Percentiles rank a stretch among this genome's conserved stretches.
Conservation (phyloP, 345 rosid genomes). For the Hibiscus tridactylites region DNA sequence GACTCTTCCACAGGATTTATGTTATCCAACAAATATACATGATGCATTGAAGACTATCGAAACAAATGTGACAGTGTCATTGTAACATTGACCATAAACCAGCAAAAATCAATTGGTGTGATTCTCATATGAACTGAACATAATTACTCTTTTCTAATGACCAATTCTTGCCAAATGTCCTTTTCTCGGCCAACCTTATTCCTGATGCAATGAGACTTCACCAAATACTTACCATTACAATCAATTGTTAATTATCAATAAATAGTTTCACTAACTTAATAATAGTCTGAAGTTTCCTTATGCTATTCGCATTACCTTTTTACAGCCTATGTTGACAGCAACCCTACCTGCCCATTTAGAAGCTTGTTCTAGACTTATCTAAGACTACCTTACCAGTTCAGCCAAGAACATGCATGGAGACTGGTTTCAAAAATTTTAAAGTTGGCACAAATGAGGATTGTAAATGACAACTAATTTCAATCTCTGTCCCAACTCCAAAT, state of each 20-base stretch:
- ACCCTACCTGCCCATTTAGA: background rate
- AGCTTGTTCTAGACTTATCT: background rate
- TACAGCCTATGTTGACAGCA: background rate
- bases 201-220: background rate
- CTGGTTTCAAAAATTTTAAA: background rate
- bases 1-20: background rate
- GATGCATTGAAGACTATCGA: background rate
- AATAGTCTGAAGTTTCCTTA: background rate
- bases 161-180: background rate
- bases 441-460: background rate
- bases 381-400: background rate
- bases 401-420: background rate
- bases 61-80: background rate
- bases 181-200: background rate
- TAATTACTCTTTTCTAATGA: background rate
- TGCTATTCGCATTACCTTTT: background rate
- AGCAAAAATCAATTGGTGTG: background rate
- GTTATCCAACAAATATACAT: background rate
- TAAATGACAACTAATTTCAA: background rate
- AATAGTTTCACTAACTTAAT: background rate
- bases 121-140: background rate
- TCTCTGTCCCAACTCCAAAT: constrained; percentile 12
- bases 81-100: background rate
- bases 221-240: background rate
- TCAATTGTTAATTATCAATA: background rate